A percentile compares a stretch with the other conserved stretches of the same genome.
Evolutionary conservation across 306 rosid genomes (phyloP).

Genomic region (Castanea crenata): DNA sequence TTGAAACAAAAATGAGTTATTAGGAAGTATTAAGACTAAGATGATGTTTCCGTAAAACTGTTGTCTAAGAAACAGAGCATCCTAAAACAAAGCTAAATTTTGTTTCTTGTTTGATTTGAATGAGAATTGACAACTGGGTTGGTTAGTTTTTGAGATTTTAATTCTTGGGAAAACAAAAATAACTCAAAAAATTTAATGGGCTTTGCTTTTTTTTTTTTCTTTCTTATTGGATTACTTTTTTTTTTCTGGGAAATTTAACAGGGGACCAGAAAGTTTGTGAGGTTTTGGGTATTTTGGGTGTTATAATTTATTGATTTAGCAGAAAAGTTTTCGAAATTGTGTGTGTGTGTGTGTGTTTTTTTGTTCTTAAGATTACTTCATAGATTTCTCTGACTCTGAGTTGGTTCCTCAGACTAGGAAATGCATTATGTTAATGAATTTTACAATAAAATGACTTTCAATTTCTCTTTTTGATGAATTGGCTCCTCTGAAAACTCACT

Average conservation of each 20-base stretch:
- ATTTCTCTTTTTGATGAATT: background rate
- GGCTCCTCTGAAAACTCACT: too few species aligned
- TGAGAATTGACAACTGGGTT: too few species aligned
- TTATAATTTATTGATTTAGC: background rate
- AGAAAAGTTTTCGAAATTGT: background rate
- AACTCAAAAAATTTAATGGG: background rate
- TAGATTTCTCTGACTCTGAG: too few species aligned
- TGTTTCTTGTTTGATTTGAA: too few species aligned
- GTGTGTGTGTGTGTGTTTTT: background rate
- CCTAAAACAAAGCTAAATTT: too few species aligned
- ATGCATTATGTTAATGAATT: background rate
- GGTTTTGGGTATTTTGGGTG: background rate
- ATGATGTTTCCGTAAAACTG: too few species aligned
- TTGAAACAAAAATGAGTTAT: too few species aligned
- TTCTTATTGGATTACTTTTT: background rate
- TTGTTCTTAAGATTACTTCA: background rate
- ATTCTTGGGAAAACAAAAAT: background rate
- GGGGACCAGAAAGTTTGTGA: background rate
- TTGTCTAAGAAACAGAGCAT: too few species aligned
- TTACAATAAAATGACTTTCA: background rate
- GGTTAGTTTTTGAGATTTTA: background rate
- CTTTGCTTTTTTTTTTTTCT: background rate
- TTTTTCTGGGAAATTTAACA: background rate
- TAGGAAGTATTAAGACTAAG: too few species aligned
- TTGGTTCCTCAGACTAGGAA: background rate